Conservation (phyloP, 2,329 filamentous ascomycete genomes). For the Ascomycota sp. region DNA sequence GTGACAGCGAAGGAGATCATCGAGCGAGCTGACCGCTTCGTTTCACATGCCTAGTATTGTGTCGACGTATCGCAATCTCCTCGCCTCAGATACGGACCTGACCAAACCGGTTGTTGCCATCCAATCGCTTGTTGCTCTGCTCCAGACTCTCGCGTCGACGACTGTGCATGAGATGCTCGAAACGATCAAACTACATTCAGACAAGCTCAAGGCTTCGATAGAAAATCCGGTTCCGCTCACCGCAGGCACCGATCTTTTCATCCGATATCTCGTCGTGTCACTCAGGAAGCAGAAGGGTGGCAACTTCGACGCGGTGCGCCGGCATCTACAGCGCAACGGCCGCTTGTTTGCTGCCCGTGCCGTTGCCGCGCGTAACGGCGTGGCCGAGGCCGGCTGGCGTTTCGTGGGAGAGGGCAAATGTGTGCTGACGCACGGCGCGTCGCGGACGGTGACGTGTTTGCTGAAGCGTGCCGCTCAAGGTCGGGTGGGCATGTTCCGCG, state of each 20-base stretch:
- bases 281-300: slow-evolving; percentile 35
- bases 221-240: slow-evolving; percentile 81
- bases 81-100: slow-evolving; percentile 53
- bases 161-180: slow-evolving; percentile 92
- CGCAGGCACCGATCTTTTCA: slow-evolving; percentile 88
- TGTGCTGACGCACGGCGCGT: slow-evolving; percentile 82
- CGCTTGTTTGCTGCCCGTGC: slow-evolving; percentile 72
- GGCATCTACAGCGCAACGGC: slow-evolving; percentile 70
- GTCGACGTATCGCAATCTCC: slow-evolving; percentile 30
- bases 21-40: no score
- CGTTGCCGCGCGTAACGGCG: slow-evolving; percentile 65
- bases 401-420: slow-evolving; percentile 62
- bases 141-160: slow-evolving; percentile 57
- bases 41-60: slow-evolving; percentile 26
- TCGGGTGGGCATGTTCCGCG: slow-evolving; percentile 48
- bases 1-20: no score
- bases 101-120: slow-evolving; percentile 94
- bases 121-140: slow-evolving; percentile 71
- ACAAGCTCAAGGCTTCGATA: slow-evolving; percentile 56
- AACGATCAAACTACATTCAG: slow-evolving; percentile 57
- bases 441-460: slow-evolving; percentile 61
- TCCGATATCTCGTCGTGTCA: slow-evolving; percentile 72
- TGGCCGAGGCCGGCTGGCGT: slow-evolving; percentile 57
- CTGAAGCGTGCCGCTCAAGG: slow-evolving; percentile 46
- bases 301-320: slow-evolving; percentile 58